Percentiles rank a stretch among this genome's conserved stretches.
These are phyloP conservation scores for Nitzschia sp. DNA, from an alignment of 108 stramenopile genomes.

Conservation along the genomic window DNA sequence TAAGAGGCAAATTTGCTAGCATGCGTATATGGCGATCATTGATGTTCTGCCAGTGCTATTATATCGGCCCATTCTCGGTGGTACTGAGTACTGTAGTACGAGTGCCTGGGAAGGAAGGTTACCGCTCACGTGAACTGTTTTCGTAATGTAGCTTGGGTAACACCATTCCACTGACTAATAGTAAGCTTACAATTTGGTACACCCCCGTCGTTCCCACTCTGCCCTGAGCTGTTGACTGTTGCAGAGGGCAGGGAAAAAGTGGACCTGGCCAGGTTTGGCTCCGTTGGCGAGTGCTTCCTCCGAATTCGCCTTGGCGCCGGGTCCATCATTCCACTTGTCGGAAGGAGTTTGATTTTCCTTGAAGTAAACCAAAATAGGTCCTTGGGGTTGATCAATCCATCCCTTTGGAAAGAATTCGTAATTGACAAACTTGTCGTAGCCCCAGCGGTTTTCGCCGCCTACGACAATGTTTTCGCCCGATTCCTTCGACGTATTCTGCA, in stretches of 20 bases:
- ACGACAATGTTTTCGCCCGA: conserved; percentile 77
- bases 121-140: no score
- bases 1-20: no score
- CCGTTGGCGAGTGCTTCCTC: conserved; percentile 35
- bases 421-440: conserved; percentile 68
- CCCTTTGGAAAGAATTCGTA: conserved; percentile 76
- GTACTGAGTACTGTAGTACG: no score
- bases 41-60: no score
- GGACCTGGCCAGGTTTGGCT: conserved; percentile 48
- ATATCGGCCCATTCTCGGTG: no score
- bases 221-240: conserved; percentile 58
- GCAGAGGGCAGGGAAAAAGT: conserved; percentile 75
- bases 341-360: conserved; percentile 77
- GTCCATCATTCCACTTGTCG: conserved; percentile 60
- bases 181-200: conserved; percentile 44
- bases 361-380: conserved; percentile 83
- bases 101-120: no score
- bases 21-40: no score
- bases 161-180: no score
- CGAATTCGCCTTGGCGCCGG: conserved; percentile 46
- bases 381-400: conserved; percentile 49
- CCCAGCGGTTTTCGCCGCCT: conserved; percentile 75
- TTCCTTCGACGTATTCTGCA: conserved; percentile 30
- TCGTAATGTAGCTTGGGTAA: no score
- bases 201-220: conserved; percentile 59